Percentiles rank a stretch among this genome's conserved stretches.
phyloP scores from a whole-genome alignment of 2,329 filamentous ascomycete genomes.

The Colletotrichum brevisporum region DNA sequence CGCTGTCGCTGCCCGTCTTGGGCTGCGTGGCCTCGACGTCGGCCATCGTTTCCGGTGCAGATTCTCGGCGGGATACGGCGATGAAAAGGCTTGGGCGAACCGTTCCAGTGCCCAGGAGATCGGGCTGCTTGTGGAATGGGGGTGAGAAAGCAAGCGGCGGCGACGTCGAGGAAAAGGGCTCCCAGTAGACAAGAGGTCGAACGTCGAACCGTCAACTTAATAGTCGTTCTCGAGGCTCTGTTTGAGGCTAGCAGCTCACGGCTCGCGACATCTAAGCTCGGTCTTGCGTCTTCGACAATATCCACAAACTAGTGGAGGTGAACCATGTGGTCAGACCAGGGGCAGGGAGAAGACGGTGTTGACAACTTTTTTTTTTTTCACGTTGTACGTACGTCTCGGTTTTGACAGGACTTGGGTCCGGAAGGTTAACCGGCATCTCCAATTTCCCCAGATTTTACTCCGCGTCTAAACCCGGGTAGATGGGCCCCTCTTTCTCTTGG shows the following conservation, averaged over 20 bases:
- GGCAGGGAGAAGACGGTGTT: slow-evolving; percentile 35
- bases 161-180: slow-evolving; percentile 13
- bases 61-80: neutral
- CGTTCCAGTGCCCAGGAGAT: slow-evolving; percentile 6
- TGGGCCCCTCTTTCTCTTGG: slow-evolving; percentile 25
- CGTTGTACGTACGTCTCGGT: neutral
- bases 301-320: slow-evolving; percentile 41
- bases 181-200: neutral
- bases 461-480: slow-evolving; percentile 15
- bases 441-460: slow-evolving; percentile 36
- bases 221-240: slow-evolving; percentile 31
- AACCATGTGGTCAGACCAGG: slow-evolving; percentile 36
- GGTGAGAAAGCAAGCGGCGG: slow-evolving; percentile 14
- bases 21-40: slow-evolving; percentile 47
- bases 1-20: slow-evolving; percentile 40
- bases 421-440: slow-evolving; percentile 25
- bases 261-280: slow-evolving; percentile 39
- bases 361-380: slow-evolving; percentile 14
- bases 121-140: neutral
- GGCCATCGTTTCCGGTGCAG: slow-evolving; percentile 43
- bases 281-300: slow-evolving; percentile 39
- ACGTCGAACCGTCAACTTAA: slow-evolving; percentile 33
- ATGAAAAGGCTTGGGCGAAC: slow-evolving; percentile 11
- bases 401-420: slow-evolving; percentile 28
- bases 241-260: slow-evolving; percentile 35